These are phyloP conservation scores for Cephalotrichum gorgonifer DNA, from an alignment of 2,329 filamentous ascomycete genomes.

Conservation along the genomic window DNA sequence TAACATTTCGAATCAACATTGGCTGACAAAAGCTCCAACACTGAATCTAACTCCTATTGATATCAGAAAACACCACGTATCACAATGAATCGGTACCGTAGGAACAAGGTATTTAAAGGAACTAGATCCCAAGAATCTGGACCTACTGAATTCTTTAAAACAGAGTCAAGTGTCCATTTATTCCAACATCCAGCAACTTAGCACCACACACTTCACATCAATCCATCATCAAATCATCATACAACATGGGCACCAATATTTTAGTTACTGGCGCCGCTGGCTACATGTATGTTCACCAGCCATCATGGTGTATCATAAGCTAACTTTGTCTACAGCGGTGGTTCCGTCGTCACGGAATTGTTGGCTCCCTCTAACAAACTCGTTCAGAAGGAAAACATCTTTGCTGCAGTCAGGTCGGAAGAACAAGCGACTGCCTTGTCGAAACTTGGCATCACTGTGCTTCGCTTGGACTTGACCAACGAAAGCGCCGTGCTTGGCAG, in stretches of 20 bases:
- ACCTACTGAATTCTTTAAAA: no score
- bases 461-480: slow-evolving; percentile 20
- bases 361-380: slow-evolving; percentile 11
- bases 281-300: slow-evolving; percentile 16
- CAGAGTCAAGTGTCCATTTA: no score
- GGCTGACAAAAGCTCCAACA: no score
- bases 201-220: no score
- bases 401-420: slow-evolving; percentile 20
- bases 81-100: no score
- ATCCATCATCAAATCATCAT: no score
- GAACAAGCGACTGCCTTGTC: slow-evolving; percentile 20
- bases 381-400: slow-evolving; percentile 15
- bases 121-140: no score
- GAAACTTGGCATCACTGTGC: slow-evolving; percentile 17
- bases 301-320: background rate
- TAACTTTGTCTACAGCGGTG: slow-evolving; percentile 16
- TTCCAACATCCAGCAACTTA: no score
- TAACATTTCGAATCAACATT: no score
- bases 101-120: no score
- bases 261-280: slow-evolving; percentile 25
- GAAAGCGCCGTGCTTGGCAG: slow-evolving; percentile 13
- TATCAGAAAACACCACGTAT: no score
- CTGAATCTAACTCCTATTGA: no score
- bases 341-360: slow-evolving; percentile 23
- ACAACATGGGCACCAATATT: slow-evolving; percentile 15